Evolutionary conservation across 257 asterid species (phyloP).

Genomic region (Eucommia ulmoides): DNA sequence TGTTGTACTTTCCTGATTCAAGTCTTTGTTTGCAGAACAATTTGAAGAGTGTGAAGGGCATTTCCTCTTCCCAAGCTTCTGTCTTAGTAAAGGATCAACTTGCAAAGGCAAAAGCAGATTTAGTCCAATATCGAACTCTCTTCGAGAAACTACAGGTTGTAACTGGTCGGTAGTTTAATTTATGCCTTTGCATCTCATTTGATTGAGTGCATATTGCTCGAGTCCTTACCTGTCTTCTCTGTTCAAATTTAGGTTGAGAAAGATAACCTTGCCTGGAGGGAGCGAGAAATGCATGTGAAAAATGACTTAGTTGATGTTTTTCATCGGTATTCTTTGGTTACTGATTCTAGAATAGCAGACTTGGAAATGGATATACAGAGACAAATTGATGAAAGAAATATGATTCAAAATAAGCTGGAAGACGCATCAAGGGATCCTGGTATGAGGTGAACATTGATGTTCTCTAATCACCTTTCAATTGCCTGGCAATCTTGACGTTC

Average conservation of each 20-base stretch:
- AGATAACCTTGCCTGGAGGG: conserved; percentile 81
- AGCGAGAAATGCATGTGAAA: conserved; percentile 65
- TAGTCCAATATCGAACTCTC: conserved; percentile 55
- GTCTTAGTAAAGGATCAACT: conserved; percentile 64
- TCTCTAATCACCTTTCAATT: no score
- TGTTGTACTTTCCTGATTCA: conserved; percentile 10
- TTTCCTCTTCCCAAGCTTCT: conserved; percentile 69
- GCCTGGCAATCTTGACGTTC: conserved; percentile 6
- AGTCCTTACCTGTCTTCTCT: conserved; percentile 12
- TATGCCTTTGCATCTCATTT: conserved; percentile 10
- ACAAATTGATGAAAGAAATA: conserved; percentile 35
- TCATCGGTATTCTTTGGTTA: conserved; percentile 57
- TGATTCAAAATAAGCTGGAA: conserved; percentile 50
- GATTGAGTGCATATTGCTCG: conserved; percentile 3
- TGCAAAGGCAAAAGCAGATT: conserved; percentile 60
- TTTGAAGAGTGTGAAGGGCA: conserved; percentile 53
- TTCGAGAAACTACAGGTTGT: conserved; percentile 91
- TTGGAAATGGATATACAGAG: conserved; percentile 59
- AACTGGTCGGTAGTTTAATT: conserved; percentile 24
- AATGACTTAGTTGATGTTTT: conserved; percentile 65
- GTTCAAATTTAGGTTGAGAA: conserved; percentile 53
- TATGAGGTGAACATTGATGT: conserved; percentile 14
- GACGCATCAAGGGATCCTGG: conserved; percentile 82
- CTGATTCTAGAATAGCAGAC: conserved; percentile 62
- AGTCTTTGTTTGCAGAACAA: conserved; percentile 82